Conservation (phyloP, 2,329 filamentous ascomycete genomes). For the Nothophoma quercina region DNA sequence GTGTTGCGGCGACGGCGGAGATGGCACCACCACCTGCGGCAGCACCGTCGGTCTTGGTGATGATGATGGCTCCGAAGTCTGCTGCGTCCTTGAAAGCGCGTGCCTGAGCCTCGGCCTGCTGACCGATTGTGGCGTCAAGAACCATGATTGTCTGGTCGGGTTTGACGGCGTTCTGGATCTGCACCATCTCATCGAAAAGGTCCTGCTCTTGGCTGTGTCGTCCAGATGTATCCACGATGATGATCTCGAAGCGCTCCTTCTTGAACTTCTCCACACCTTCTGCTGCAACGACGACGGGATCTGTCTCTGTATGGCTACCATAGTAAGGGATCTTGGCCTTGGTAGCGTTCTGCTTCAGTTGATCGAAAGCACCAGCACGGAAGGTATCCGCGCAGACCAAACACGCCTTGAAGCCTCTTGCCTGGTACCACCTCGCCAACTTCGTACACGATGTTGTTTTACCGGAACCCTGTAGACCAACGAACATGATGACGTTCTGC, state of each 20-base stretch:
- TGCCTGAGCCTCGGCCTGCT: conserved; percentile 92
- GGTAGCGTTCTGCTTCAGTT: conserved; percentile 97
- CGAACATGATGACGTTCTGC: conserved; percentile 98
- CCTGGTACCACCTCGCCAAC: conserved; percentile 92
- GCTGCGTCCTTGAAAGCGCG: conserved; percentile 97
- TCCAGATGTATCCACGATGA: conserved; percentile 97
- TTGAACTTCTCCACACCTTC: conserved; percentile 99
- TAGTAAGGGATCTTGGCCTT: conserved; percentile 99
- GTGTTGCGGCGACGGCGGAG: conserved; percentile 93
- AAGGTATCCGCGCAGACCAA: conserved; percentile 98
- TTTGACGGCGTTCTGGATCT: conserved; percentile 88
- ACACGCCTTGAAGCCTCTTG: conserved; percentile 88
- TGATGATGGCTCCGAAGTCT: conserved; percentile 97
- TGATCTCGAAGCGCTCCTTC: conserved; percentile 97
- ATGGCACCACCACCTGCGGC: conserved; percentile 96
- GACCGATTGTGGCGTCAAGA: conserved; percentile 93
- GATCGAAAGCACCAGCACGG: conserved; percentile 96
- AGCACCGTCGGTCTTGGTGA: conserved; percentile 97
- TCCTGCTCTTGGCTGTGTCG: conserved; percentile 94
- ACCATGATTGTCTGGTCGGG: conserved; percentile 99
- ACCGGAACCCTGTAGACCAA: conserved; percentile 94
- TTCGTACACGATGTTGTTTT: conserved; percentile 99
- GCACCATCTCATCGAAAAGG: conserved; percentile 95
- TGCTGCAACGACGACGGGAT: conserved; percentile 90
- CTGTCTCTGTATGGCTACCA: conserved; percentile 93